Evolutionary conservation across 352 stramenopile genomes (phyloP), one percentile per base, ranked within the genome.

Genomic region (Nothophytophthora sp.): DNA sequence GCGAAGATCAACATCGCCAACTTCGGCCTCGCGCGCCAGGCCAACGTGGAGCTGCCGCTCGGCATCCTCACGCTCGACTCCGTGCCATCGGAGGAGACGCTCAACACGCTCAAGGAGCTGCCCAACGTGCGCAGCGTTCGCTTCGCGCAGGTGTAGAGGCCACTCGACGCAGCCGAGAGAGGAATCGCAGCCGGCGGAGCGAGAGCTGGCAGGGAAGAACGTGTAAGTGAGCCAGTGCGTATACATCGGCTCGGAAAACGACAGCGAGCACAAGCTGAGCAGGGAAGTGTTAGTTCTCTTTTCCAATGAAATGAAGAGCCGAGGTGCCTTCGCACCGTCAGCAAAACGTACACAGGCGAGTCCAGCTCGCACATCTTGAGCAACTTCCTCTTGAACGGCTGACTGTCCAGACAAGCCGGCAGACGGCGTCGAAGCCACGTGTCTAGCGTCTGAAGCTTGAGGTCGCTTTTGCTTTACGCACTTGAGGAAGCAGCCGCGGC

Each of bases 1-100:
- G 70, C 80, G 29, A 67, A 90, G 47, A 88, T 94, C 73, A 94
- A 94, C 61, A 90, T 94, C 44, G 83, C 83, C 39, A 88, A 88
- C 69, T 86, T 94, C 36, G 83, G 83, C 13, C 69, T 94, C n/a
- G 80, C 79, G 25, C 78, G 83, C 34, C 81, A 90, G 36, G 67
- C 46, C 10, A 82, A 79, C 49, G 39, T 81, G 37, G 51, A 76
- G 23, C 61, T 86, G 16, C 79, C 83, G 33, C 55, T 94, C 27
- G 83, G 81, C 24, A 92, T 94, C 55, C 68, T 94, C 19, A 53
- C 77, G 22, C 73, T 94, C 13, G 83, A 94, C 54, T 67, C 67
- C 0, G 61, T 81, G 24, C 73, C 75, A 10, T 78, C 76, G 1
- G 32, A 61, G 5, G 70, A 86, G 29, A 91, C 78, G 28, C 60